Conservation (phyloP, 805 yeast genomes). For the Ogataea henricii region DNA sequence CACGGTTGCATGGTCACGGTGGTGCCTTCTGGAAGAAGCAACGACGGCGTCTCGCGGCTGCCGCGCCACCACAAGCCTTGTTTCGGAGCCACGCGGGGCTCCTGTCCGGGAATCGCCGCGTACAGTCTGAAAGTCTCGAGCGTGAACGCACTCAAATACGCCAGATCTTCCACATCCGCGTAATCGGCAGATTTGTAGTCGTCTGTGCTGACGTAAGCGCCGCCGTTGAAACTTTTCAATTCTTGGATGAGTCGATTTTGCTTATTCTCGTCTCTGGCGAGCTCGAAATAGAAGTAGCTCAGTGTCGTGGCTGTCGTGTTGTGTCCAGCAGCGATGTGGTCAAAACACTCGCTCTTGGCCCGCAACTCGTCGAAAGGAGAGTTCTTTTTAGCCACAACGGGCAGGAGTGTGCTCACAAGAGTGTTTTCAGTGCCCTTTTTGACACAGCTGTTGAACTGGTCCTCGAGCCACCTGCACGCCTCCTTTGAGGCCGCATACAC, state of each 20-base stretch:
- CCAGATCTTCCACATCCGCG: constrained; percentile 53
- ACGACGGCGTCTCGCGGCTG: constrained; percentile 25
- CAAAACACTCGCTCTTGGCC: constrained; percentile 53
- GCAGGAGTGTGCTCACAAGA: constrained; percentile 28
- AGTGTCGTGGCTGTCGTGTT: constrained; percentile 72
- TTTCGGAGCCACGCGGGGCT: constrained; percentile 55
- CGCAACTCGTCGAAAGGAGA: constrained; percentile 21
- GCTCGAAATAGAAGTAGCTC: constrained; percentile 58
- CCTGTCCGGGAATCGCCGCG: constrained; percentile 74
- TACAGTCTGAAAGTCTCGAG: constrained; percentile 63
- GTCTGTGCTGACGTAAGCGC: constrained; percentile 22
- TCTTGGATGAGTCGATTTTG: constrained; percentile 54
- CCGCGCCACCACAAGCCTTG: constrained; percentile 33
- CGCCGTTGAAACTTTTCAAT: constrained; percentile 26
- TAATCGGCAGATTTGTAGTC: constrained; percentile 30
- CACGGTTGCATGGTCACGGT: constrained; percentile 66
- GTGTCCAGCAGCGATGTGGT: constrained; percentile 77
- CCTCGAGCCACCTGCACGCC: constrained; percentile 48
- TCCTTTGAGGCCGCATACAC: constrained; percentile 40
- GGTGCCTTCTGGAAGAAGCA: constrained; percentile 53
- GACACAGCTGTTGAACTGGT: constrained; percentile 30
- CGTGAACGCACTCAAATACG: constrained; percentile 60
- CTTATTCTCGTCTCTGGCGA: constrained; percentile 49
- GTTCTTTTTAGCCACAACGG: constrained; percentile 13
- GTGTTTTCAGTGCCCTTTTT: constrained; percentile 15